phyloP scores from a whole-genome alignment of 768 basidiomycete genomes.

The Termitomyces sp. region DNA sequence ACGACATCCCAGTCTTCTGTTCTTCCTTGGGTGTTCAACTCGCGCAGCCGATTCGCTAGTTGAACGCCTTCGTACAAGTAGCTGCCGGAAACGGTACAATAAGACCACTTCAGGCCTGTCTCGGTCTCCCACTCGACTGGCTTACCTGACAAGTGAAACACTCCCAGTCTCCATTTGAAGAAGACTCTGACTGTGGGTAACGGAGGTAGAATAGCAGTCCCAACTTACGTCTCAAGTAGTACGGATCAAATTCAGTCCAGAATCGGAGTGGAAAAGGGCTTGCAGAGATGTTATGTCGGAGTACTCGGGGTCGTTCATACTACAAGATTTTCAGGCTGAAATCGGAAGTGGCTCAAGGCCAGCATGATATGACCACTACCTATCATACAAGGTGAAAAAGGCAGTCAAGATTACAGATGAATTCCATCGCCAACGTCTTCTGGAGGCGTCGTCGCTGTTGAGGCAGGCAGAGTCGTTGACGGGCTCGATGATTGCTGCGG shows the following conservation, averaged over 20 bases:
- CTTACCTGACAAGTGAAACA: neutral
- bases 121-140: neutral
- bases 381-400: constrained; percentile 2
- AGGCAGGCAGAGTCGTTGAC: neutral
- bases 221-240: neutral
- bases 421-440: constrained; percentile 14
- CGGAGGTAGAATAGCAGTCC: no score
- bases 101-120: neutral
- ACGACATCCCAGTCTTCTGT: neutral
- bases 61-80: constrained; percentile 5
- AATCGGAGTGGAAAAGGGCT: neutral
- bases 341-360: neutral
- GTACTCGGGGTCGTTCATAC: neutral
- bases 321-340: neutral
- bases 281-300: neutral
- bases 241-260: neutral
- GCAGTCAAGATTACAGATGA: constrained; percentile 16
- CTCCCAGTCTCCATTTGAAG: neutral
- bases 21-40: neutral
- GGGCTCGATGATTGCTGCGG: neutral
- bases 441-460: neutral
- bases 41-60: neutral
- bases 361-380: neutral
- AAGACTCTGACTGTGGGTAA: neutral
- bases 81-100: neutral